Conservation (phyloP, 176 grass and related monocot species). For the Alloteropsis semialata region DNA sequence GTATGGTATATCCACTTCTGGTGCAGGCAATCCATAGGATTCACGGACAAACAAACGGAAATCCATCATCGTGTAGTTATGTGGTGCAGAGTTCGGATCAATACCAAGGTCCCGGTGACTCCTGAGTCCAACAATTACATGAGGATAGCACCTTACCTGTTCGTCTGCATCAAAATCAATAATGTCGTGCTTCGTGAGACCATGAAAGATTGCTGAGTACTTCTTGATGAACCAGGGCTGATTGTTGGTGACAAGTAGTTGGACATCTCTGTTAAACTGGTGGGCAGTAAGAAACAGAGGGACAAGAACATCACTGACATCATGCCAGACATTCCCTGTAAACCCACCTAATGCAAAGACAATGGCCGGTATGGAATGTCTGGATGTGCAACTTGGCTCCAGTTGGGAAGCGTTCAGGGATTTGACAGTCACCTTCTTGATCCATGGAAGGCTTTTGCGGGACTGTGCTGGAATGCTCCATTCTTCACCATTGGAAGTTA, state of each 20-base stretch:
- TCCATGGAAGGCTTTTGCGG: slow-evolving; percentile 48
- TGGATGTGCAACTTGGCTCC: slow-evolving; percentile 44
- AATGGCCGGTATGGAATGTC: slow-evolving; percentile 45
- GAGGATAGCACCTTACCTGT: slow-evolving; percentile 65
- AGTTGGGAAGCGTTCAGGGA: slow-evolving; percentile 35
- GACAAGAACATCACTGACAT: slow-evolving; percentile 65
- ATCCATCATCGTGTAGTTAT: slow-evolving; percentile 63
- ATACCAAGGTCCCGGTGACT: slow-evolving; percentile 63
- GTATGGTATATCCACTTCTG: slow-evolving; percentile 38
- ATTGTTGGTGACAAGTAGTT: slow-evolving; percentile 54
- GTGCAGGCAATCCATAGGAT: slow-evolving; percentile 36
- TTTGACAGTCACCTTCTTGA: slow-evolving; percentile 50
- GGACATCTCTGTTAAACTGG: slow-evolving; percentile 47
- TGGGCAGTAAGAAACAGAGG: slow-evolving; percentile 69
- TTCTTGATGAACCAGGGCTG: slow-evolving; percentile 60
- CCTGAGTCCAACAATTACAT: slow-evolving; percentile 58
- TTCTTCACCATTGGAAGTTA: neutral
- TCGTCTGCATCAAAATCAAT: slow-evolving; percentile 40
- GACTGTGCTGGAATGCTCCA: slow-evolving; percentile 55
- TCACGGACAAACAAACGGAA: slow-evolving; percentile 63
- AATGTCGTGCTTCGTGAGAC: slow-evolving; percentile 39
- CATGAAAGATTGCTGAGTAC: slow-evolving; percentile 45
- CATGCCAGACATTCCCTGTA: slow-evolving; percentile 62
- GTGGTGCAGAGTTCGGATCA: slow-evolving; percentile 26
- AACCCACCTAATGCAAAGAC: slow-evolving; percentile 71